Evolutionary conservation across 805 yeast species (phyloP).

Genomic region (Pichia eremophila): DNA sequence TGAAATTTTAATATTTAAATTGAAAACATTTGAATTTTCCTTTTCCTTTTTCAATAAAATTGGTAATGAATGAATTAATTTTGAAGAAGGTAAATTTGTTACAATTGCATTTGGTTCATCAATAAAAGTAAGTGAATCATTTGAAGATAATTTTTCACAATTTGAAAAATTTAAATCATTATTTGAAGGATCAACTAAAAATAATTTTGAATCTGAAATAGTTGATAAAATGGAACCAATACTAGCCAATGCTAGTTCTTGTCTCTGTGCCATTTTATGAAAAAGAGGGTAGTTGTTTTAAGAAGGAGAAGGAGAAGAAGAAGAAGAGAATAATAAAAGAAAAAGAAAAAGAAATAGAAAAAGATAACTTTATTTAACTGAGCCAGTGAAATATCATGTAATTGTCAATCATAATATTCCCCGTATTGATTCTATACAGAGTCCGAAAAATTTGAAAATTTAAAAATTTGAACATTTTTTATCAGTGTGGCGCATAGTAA

Average conservation of each 20-base stretch:
- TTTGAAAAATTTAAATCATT: not conserved
- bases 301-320: not conserved
- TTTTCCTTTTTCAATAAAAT: constrained; percentile 30
- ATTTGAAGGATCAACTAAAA: constrained; percentile 6
- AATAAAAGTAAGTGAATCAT: constrained; percentile 45
- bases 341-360: too few species aligned
- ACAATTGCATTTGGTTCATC: constrained; percentile 28
- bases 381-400: too few species aligned
- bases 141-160: constrained; percentile 24
- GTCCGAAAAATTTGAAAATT: too few species aligned
- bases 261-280: constrained; percentile 3
- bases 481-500: too few species aligned
- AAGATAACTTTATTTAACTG: too few species aligned
- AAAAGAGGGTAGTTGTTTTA: too few species aligned
- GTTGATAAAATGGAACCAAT: constrained; percentile 4
- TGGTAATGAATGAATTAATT: constrained; percentile 54
- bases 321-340: too few species aligned
- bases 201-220: constrained; percentile 5
- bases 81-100: constrained; percentile 32
- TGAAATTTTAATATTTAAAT: constrained; percentile 49
- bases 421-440: too few species aligned
- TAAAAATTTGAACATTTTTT: too few species aligned
- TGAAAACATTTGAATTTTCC: constrained; percentile 33
- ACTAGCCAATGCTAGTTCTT: constrained; percentile 4
- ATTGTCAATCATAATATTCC: too few species aligned